A percentile compares a stretch with the other conserved stretches of the same genome.
phyloP scores from a whole-genome alignment of 2,329 filamentous ascomycete genomes.

The Clonostachys rosea region DNA sequence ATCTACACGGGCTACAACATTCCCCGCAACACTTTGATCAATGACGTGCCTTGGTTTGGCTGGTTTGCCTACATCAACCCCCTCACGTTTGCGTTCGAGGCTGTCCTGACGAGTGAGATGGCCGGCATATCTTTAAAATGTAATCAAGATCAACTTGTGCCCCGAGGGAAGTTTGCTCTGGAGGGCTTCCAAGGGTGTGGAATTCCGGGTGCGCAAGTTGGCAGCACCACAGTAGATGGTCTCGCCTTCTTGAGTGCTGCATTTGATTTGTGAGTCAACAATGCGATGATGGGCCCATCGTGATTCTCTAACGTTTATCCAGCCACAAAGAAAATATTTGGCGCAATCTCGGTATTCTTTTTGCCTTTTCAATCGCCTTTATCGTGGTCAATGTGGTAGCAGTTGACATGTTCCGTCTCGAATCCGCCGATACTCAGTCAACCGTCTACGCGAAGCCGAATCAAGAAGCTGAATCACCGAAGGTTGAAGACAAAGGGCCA shows the following conservation, averaged over 20 bases:
- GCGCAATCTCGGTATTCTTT: slow-evolving; percentile 66
- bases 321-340: slow-evolving; percentile 42
- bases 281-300: no score
- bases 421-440: no score
- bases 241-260: slow-evolving; percentile 23
- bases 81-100: slow-evolving; percentile 61
- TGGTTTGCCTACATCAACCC: slow-evolving; percentile 65
- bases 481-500: slow-evolving; percentile 25
- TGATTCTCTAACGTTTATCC: no score
- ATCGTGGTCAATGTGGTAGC: slow-evolving; percentile 38
- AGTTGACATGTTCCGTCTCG: slow-evolving; percentile 11
- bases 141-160: slow-evolving; percentile 36
- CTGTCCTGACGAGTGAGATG: slow-evolving; percentile 50
- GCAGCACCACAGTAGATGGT: slow-evolving; percentile 66
- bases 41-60: slow-evolving; percentile 63
- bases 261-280: no score
- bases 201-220: slow-evolving; percentile 46
- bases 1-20: slow-evolving; percentile 64
- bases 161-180: slow-evolving; percentile 31
- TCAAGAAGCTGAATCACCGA: no score
- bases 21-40: slow-evolving; percentile 45
- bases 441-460: no score
- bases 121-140: slow-evolving; percentile 45
- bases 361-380: slow-evolving; percentile 63
- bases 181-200: slow-evolving; percentile 47